These are phyloP conservation scores for Vitis hybrid DNA, from an alignment of 177 flowering plant species.

Conservation along the genomic window DNA sequence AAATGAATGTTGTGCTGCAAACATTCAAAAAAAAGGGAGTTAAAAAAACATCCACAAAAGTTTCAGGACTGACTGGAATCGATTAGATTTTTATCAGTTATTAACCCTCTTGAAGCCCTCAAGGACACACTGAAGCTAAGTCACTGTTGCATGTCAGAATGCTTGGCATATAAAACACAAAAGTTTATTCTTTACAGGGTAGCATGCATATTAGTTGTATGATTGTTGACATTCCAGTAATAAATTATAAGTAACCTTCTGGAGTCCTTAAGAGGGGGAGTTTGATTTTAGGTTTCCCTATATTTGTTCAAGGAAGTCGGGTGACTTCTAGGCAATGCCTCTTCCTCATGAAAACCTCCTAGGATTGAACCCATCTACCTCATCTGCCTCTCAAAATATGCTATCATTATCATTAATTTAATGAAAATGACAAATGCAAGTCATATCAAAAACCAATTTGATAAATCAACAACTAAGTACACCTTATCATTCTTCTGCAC, in stretches of 20 bases:
- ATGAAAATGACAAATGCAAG: too few relatives aligned
- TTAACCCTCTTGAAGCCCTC: neutral
- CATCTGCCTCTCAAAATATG: neutral
- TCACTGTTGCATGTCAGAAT: neutral
- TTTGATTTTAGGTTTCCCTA: neutral
- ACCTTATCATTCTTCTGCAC: too few relatives aligned
- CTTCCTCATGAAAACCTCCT: neutral
- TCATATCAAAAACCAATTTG: too few relatives aligned
- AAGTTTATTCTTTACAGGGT: neutral
- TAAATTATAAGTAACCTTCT: neutral
- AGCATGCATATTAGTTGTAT: neutral
- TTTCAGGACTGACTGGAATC: neutral
- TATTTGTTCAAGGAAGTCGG: neutral
- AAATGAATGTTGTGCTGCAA: slow-evolving; percentile 89
- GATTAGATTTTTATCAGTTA: too few relatives aligned
- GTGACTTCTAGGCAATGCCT: neutral
- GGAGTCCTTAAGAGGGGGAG: neutral
- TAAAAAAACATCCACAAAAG: neutral
- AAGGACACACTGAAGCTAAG: neutral
- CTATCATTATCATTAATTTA: too few relatives aligned
- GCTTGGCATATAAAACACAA: neutral
- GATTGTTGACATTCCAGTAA: neutral
- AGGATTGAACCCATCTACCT: neutral
- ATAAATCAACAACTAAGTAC: too few relatives aligned
- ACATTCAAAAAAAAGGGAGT: neutral